Base-by-base conservation (phyloP, 805 yeast species). In the Maudiozyma serrabonitensis region DNA sequence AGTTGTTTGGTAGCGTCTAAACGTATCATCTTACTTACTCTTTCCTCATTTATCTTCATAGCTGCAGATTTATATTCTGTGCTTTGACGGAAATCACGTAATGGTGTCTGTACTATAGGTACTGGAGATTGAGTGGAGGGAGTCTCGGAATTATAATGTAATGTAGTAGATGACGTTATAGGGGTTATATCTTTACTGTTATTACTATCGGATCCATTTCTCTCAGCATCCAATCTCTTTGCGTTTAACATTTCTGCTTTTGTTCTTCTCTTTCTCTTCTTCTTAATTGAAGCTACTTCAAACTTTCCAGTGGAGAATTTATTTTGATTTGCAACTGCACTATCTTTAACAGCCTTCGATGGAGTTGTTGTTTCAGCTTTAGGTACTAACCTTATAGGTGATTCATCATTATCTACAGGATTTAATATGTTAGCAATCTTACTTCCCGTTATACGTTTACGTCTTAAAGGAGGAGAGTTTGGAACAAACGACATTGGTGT, bases 1-100 rank as follows among this genome's bases (percentile, higher is more conserved):
- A 44, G 25, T 11, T 32, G 45, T 34, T 52, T 55, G 18, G 52
- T 47, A 21, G 32, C 43, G 18, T 56, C 60, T 39, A 52, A 26
- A 31, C 49, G 50, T 38, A 56, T 54, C 28, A 56, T 52, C 38
- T 47, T 48, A 25, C 51, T 51, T 11, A 56, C 51, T 7, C 55
- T 48, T 38, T 50, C 50, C 12, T 39, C 28, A 34, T 48, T 45
- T 12, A 16, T n/a, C 41, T 18, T 46, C 6, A 12, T n/a, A 13
- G 41, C 23, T 16, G 28, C 38, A 37, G 34, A 38, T 16, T 28
- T 37, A 16, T 31, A 32, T 32, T 41, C 21, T 26, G 38, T 23
- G 1, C 26, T 16, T 13, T 31, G 18, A 23, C 43, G 32, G 31
- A 23, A 25, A 7, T 18, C 37, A 7, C 11, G n/a, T 21, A 16